Base-by-base conservation (phyloP, 345 rosid genomes). In the Camelina laxa region DNA sequence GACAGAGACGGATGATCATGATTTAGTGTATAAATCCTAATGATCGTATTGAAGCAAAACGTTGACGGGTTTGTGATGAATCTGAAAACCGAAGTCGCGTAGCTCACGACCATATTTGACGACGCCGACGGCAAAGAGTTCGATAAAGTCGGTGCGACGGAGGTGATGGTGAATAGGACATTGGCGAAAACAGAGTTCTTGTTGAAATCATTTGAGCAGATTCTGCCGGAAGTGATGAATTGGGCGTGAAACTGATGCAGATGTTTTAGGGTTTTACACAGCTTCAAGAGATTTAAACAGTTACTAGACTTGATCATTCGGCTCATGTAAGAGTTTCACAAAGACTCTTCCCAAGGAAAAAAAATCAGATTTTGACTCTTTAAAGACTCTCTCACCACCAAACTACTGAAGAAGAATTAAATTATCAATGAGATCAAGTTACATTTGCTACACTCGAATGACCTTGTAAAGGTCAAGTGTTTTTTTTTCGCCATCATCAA, bases 41-140 rank as follows among this genome's bases (percentile, higher is more conserved):
- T 80, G 74, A 85, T 63, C 47, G 73, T 71, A 56, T 89, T 89
- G 79, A 80, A 87, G 80, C 82, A 78, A 71, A 87, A 89, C 50
- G 89, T 79, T 1, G 92, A 80, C 21, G 91, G 94, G 73, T 69
- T 79, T 20, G 74, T 61, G 61, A 88, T 83, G 21, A 51, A 53
- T 39, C 63, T 57, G 84, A 88, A 88, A 38, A 82, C 11, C 0
- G 85, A 83, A 33, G 47, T 39, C n/a, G 85, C 84, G 20, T 88
- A 85, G 60, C 57, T 61, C n/a, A 80, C 20, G 31, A 82, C 51
- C 31, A 20, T 38, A 36, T 27, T 59, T 9, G 75, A 21, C 14
- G 44, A 2, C n/a, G 76, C 50, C 14, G 44, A 2, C 17, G 76
- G 50, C 2, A 80, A 19, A 54, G 70, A 8, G 0, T 3, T 6